These are phyloP conservation scores for Phytomonas sp. DNA, from an alignment of 208 protist species.

Conservation along the genomic window DNA sequence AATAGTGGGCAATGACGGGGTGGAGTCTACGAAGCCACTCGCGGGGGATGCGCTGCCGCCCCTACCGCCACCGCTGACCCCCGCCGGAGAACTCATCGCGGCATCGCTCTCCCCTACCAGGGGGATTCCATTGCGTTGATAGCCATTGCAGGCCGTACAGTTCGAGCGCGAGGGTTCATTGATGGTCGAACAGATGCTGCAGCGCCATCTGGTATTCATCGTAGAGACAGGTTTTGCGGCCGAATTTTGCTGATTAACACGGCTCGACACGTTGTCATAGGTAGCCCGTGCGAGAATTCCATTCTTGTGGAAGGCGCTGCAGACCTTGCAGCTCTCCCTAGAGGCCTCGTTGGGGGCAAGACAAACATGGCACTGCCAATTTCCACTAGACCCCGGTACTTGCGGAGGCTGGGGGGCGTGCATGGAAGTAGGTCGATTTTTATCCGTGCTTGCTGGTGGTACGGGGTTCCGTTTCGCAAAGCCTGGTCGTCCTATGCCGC, in stretches of 20 bases:
- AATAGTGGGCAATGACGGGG: constrained; percentile 14
- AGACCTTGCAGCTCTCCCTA: constrained; percentile 46
- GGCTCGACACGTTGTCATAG: constrained; percentile 8
- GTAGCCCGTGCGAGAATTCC: constrained; percentile 20
- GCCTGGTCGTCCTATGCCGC: constrained; percentile 37
- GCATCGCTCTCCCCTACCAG: constrained; percentile 1
- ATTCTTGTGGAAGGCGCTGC: constrained; percentile 35
- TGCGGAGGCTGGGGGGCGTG: constrained; percentile 3
- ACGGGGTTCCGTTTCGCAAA: constrained; percentile 15
- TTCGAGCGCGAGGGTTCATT: constrained; percentile 26
- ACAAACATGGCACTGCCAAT: constrained; percentile 64
- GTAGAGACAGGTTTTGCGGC: constrained; percentile 11
- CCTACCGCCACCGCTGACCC: background rate
- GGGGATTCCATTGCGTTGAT: constrained; percentile 56
- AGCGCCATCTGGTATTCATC: constrained; percentile 32
- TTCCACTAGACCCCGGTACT: constrained; percentile 19
- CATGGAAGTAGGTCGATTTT: background rate
- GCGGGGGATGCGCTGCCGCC: background rate
- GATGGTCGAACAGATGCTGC: constrained; percentile 53
- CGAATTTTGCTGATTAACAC: background rate
- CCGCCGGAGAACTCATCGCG: background rate
- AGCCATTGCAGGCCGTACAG: constrained; percentile 54
- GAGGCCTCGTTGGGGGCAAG: constrained; percentile 43
- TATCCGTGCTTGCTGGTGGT: background rate
- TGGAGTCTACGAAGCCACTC: background rate